Base-by-base conservation (phyloP, 441 rosid genomes). In the Omphalea diandra region DNA sequence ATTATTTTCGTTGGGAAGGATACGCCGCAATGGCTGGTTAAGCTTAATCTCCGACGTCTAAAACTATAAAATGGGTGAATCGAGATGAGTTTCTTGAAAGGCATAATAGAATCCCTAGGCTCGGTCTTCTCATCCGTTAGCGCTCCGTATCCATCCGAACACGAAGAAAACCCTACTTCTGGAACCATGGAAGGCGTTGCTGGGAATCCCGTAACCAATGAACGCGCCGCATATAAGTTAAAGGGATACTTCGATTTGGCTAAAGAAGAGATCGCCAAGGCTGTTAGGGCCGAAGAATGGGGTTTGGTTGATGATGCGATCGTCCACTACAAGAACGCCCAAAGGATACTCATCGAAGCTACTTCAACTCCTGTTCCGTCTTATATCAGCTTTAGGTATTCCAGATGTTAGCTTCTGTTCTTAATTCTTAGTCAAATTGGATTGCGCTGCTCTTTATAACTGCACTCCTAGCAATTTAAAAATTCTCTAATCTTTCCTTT, bases 191-290 rank as follows among this genome's bases (percentile, higher is more conserved):
- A 86, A 29, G 75, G 77, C 18, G 53, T 70, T 27, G 81, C 77
- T 20, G 83, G 69, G 1, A 18, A 65, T 65, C 36, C 80, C 24
- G 80, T 81, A 43, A 6, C 87, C 9, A 90, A 91, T 75, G 98
- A 93, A 81, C 88, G 97, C 38, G 70, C 78, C 24, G 98, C 94
- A 12, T 91, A 88, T 76, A 93, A 93, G 87, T 79, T 93, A 52
- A 93, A 91, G 79, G 96, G 97, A 17, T 93, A 88, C 83, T 81
- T 79, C 73, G 97, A 93, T 77, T 86, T 93, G 60, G 97, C 95
- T 43, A 94, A 82, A 73, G 88, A 76, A 67, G 95, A 89, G 80
- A 94, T 91, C 50, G 90, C 81, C 32, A 88, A 87, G 67, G 97
- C 96, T 10, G 89, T 93, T 14, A 81, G 91, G 65, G 87, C 94